Percentiles rank a stretch among this genome's conserved stretches.
Conservation (phyloP, 495 filamentous ascomycete genomes). For the Annulohypoxylon nitens region DNA sequence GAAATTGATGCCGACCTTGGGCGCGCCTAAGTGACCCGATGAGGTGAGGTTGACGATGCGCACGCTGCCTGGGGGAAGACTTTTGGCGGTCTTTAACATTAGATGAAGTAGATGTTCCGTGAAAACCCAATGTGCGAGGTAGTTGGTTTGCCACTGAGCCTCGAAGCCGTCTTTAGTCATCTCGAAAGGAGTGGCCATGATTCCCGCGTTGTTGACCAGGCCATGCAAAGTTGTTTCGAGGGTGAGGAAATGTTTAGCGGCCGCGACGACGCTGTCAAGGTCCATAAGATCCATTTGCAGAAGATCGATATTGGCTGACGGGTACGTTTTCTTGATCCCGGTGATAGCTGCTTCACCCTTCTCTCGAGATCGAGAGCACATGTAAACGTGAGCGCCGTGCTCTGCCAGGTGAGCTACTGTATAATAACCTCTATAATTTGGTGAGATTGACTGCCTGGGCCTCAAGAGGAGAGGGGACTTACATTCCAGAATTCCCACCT, state of each 20-base stretch:
- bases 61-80: slow-evolving; percentile 48
- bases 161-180: slow-evolving; percentile 64
- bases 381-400: slow-evolving; percentile 60
- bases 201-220: slow-evolving; percentile 53
- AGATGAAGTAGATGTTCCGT: slow-evolving; percentile 57
- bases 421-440: slow-evolving; percentile 51
- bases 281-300: slow-evolving; percentile 60
- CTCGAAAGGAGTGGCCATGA: slow-evolving; percentile 59
- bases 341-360: slow-evolving; percentile 56
- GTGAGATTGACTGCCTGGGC: slow-evolving; percentile 34
- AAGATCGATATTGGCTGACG: slow-evolving; percentile 54
- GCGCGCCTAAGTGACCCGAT: slow-evolving; percentile 52
- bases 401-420: slow-evolving; percentile 56
- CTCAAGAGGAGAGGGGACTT: slow-evolving; percentile 39
- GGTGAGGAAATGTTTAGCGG: slow-evolving; percentile 32
- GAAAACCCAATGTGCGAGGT: slow-evolving; percentile 62
- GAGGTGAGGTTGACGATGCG: slow-evolving; percentile 58
- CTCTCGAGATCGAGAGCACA: slow-evolving; percentile 54
- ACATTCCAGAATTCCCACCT: slow-evolving; percentile 56
- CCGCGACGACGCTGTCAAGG: slow-evolving; percentile 50
- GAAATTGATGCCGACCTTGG: slow-evolving; percentile 53
- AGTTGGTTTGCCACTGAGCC: slow-evolving; percentile 62
- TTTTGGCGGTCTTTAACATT: slow-evolving; percentile 48
- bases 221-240: slow-evolving; percentile 49
- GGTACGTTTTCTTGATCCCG: slow-evolving; percentile 52